Percentiles rank a stretch among this genome's conserved stretches.
Evolutionary conservation across 306 rosid genomes (phyloP).

Genomic region (Malus domestica): ASM211411v1 NC_041789.1:26238001-26238500

Average conservation of each 20-base stretch:
- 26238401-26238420: conserved; percentile 19
- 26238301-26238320: neutral
- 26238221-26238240: neutral
- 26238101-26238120: conserved; percentile 12
- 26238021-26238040: neutral
- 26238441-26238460: conserved; percentile 11
- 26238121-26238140: neutral
- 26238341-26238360: conserved; percentile 14
- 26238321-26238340: neutral
- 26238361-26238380: conserved; percentile 40
- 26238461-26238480: conserved; percentile 30
- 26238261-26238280: conserved; percentile 8
- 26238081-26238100: neutral
- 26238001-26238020: neutral
- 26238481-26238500: conserved; percentile 30
- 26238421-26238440: conserved; percentile 22
- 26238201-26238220: neutral
- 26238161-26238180: neutral
- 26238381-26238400: conserved; percentile 25
- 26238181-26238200: neutral
- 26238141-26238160: neutral
- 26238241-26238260: neutral
- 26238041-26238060: neutral
- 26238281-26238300: conserved; percentile 19
- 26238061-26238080: neutral